Evolutionary conservation across 306 rosid species (phyloP).

Genomic region (Pyrus betulifolia): DNA sequence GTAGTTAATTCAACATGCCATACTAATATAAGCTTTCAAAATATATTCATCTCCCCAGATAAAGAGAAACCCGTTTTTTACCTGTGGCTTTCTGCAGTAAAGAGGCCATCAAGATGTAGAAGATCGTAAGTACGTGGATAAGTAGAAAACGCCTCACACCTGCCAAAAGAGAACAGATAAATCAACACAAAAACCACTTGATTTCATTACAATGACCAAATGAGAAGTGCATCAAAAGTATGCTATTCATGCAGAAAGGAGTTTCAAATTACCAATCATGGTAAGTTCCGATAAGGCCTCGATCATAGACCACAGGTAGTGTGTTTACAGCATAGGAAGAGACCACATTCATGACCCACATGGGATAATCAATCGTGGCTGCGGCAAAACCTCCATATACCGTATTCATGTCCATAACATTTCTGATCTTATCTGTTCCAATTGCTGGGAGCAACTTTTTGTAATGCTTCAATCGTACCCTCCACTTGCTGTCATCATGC

Average conservation of each 20-base stretch:
- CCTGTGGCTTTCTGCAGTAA: slow-evolving; percentile 92
- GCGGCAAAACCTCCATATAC: slow-evolving; percentile 89
- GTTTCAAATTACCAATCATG: slow-evolving; percentile 69
- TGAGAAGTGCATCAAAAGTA: neutral
- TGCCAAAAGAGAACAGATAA: slow-evolving; percentile 26
- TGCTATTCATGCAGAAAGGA: neutral
- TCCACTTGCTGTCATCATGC: slow-evolving; percentile 85
- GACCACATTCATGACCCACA: slow-evolving; percentile 98
- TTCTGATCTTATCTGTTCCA: slow-evolving; percentile 72
- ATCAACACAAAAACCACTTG: slow-evolving; percentile 13
- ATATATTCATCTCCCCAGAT: neutral
- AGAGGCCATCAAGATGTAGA: slow-evolving; percentile 89
- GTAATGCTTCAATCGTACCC: slow-evolving; percentile 66
- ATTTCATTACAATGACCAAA: neutral
- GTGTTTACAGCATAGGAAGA: slow-evolving; percentile 75
- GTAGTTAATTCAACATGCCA: neutral
- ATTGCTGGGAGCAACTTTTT: slow-evolving; percentile 80
- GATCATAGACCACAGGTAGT: slow-evolving; percentile 76
- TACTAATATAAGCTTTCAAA: neutral
- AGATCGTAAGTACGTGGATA: slow-evolving; percentile 97
- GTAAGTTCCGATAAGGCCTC: slow-evolving; percentile 90
- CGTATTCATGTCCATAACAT: slow-evolving; percentile 97
- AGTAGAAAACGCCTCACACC: slow-evolving; percentile 98
- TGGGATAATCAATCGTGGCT: slow-evolving; percentile 59
- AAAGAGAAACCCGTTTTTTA: slow-evolving; percentile 14